Conservation (phyloP, 1,284 basidiomycete genomes). For the Amylostereum areolatum region DNA sequence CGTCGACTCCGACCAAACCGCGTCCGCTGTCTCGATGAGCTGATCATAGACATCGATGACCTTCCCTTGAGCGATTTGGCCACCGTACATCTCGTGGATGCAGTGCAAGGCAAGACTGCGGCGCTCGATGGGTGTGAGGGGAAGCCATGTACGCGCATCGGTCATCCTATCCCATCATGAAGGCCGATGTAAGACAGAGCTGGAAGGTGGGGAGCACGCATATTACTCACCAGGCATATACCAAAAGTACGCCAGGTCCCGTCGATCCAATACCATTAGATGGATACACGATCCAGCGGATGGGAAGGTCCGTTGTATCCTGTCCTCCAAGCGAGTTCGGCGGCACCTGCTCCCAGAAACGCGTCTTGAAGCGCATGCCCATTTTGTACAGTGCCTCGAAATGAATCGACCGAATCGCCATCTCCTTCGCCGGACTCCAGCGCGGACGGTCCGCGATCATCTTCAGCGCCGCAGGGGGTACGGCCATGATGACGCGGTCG, state of each 20-base stretch:
- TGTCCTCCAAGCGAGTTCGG: constrained; percentile 24
- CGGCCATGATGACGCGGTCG: constrained; percentile 15
- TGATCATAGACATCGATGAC: constrained; percentile 14
- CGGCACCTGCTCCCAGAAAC: constrained; percentile 28
- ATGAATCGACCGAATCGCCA: constrained; percentile 24
- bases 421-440: constrained; percentile 14
- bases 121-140: constrained; percentile 10
- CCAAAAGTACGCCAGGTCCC: constrained; percentile 19
- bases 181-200: too few relatives aligned
- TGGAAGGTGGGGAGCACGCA: not conserved
- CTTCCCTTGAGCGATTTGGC: constrained; percentile 3
- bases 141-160: constrained; percentile 12
- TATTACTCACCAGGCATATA: constrained; percentile 14
- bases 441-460: constrained; percentile 14
- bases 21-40: constrained; percentile 14
- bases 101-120: constrained; percentile 11
- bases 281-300: constrained; percentile 31
- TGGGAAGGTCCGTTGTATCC: constrained; percentile 29
- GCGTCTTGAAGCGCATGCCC: constrained; percentile 27
- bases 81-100: constrained; percentile 12
- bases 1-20: constrained; percentile 16
- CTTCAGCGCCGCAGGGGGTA: constrained; percentile 16
- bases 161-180: constrained; percentile 8
- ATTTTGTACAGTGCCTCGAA: constrained; percentile 27
- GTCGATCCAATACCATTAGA: constrained; percentile 24